These are phyloP conservation scores for Penicillium occitanis DNA, from an alignment of 2,329 filamentous ascomycete genomes.

Conservation along the genomic window DNA sequence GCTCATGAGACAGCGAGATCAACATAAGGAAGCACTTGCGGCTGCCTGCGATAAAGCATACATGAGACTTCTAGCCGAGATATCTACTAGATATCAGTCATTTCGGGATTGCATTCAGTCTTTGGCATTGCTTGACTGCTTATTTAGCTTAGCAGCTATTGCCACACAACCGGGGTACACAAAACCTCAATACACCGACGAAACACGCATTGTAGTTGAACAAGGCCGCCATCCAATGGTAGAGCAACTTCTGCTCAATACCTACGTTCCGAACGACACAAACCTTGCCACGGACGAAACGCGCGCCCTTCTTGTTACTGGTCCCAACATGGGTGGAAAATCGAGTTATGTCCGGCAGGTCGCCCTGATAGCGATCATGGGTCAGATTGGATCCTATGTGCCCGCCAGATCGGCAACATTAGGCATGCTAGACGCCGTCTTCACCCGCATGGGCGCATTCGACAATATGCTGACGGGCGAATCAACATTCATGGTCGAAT, in stretches of 20 bases:
- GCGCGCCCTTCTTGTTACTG: conserved; percentile 83
- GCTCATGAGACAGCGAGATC: conserved; percentile 82
- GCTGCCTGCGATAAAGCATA: conserved; percentile 89
- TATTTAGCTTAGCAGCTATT: conserved; percentile 80
- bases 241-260: conserved; percentile 79
- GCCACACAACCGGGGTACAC: conserved; percentile 84
- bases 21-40: conserved; percentile 89
- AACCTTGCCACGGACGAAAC: conserved; percentile 64
- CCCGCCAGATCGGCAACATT: conserved; percentile 73
- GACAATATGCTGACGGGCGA: conserved; percentile 96
- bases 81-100: conserved; percentile 81
- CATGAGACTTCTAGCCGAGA: conserved; percentile 65
- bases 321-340: conserved; percentile 98
- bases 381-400: conserved; percentile 91
- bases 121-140: conserved; percentile 83
- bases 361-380: conserved; percentile 88
- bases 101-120: conserved; percentile 85
- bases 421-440: conserved; percentile 85
- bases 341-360: conserved; percentile 95
- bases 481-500: conserved; percentile 96
- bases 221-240: conserved; percentile 92
- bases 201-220: conserved; percentile 67
- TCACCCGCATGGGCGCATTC: conserved; percentile 92
- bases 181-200: conserved; percentile 68
- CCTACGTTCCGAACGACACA: conserved; percentile 90